Evolutionary conservation across 2,329 filamentous ascomycete species (phyloP), one percentile per base, ranked within the genome.

Genomic region (Hypoxylon sp.): DNA sequence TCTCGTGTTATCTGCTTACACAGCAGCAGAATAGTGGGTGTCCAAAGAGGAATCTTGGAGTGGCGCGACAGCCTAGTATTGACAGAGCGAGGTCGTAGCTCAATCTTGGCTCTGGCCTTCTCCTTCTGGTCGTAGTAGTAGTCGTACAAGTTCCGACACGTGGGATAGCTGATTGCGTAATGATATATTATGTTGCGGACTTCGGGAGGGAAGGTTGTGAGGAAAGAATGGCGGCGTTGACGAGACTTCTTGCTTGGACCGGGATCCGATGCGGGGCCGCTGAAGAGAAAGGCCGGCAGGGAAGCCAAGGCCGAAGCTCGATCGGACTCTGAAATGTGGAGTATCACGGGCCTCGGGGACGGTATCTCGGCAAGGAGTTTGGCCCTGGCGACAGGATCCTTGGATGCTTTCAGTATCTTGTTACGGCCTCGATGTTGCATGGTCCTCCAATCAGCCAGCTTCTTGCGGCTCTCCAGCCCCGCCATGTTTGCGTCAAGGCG

Each of bases 131-230:
- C 47, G 63, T 81, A 79, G 61, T 78, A 79, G 5, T 69, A 54
- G 15, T 76, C 68, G 68, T 75, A 80, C 19, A 80, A 65, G n/a
- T 65, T 68, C 29, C 67, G 67, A 21, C 71, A 78, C 11, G 65
- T 71, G 13, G 79, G 79, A 37, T 76, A 79, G 17, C 71, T 62
- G 42, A 78, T 59, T 17, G 69, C 63, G 50, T 72, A 68, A 27
- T 75, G 61, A 70, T 81, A 80, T 21, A 81, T 77, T 19, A 75
- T 71, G 62, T 79, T 78, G 19, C 79, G 77, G 46, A 80, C 72
- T 73, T 81, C 79, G 10, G 73, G 53, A 1, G 79, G 78, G 48
- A 80, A 75, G 39, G 53, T 73, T 7, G 56, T 27, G 46, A 79
- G 70, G 51, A 79, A 80, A 21, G 72, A 73, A 37, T 66, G 39